phyloP scores from a whole-genome alignment of 106 monocot species.

The Dendrobium catenatum region DNA sequence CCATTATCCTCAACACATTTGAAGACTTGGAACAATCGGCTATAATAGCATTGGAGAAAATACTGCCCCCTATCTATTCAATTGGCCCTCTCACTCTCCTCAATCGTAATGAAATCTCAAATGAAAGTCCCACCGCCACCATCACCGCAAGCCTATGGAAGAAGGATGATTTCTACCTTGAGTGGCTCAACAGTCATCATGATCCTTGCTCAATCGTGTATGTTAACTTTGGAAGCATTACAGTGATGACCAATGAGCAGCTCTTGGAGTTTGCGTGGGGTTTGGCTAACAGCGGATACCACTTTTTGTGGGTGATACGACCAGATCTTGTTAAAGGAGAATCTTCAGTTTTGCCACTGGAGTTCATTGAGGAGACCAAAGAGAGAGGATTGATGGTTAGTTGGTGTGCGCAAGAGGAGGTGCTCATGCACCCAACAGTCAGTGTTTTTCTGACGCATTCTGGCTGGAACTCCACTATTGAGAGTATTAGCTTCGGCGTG shows the following conservation, averaged over 20 bases:
- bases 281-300: slow-evolving; percentile 14
- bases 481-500: slow-evolving; percentile 17
- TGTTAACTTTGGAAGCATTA: slow-evolving; percentile 18
- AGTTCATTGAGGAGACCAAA: slow-evolving; percentile 15
- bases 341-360: neutral
- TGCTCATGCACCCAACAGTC: slow-evolving; percentile 26
- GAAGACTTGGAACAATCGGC: neutral
- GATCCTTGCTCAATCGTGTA: slow-evolving; percentile 4
- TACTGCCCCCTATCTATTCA: neutral
- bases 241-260: slow-evolving; percentile 15
- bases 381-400: slow-evolving; percentile 25
- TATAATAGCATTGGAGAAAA: neutral
- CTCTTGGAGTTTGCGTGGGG: slow-evolving; percentile 38
- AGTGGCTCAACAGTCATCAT: neutral
- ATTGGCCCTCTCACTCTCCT: neutral
- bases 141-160: slow-evolving; percentile 28
- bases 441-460: slow-evolving; percentile 65
- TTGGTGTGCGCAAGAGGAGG: slow-evolving; percentile 47
- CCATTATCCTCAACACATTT: slow-evolving; percentile 10
- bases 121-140: neutral
- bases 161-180: slow-evolving; percentile 8
- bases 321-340: slow-evolving; percentile 33
- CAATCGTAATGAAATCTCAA: neutral
- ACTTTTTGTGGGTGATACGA: slow-evolving; percentile 31
- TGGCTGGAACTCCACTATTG: slow-evolving; percentile 20